Conservation (phyloP, 805 yeast species). For the Hanseniaspora nectarophila region DNA sequence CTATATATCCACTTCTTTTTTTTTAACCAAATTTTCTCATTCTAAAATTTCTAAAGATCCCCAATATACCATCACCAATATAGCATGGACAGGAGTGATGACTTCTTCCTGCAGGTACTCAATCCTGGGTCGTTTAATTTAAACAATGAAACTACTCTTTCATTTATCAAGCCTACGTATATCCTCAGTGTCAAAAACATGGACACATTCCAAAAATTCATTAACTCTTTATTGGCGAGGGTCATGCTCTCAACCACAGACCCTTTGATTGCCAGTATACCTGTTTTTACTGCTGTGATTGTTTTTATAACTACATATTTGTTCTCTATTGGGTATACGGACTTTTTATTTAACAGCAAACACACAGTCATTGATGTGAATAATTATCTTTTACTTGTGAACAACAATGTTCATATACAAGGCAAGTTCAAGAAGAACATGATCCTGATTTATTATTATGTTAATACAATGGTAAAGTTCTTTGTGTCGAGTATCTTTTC, state of each 20-base stretch:
- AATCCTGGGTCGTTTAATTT: not conserved
- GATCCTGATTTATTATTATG: not conserved
- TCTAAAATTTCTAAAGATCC: too few species aligned
- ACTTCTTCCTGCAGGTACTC: not conserved
- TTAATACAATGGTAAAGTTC: not conserved
- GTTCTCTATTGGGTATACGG: not conserved
- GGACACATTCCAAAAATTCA: not conserved
- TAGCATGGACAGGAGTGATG: not conserved
- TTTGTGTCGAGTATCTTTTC: not conserved
- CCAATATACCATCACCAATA: not conserved
- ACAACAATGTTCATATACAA: not conserved
- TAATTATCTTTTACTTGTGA: not conserved
- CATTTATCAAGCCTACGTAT: not conserved
- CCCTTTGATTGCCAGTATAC: not conserved
- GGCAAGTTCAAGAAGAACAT: not conserved
- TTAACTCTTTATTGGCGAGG: not conserved
- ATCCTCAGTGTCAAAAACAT: not conserved
- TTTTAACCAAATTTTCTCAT: too few species aligned
- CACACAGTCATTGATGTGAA: not conserved
- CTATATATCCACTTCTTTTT: too few species aligned
- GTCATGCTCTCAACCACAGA: not conserved
- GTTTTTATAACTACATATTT: not conserved
- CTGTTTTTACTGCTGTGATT: not conserved
- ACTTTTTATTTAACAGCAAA: not conserved
- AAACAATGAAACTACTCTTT: not conserved